phyloP scores from a whole-genome alignment of 805 yeast genomes.

The Ogataea trehalophila region DNA sequence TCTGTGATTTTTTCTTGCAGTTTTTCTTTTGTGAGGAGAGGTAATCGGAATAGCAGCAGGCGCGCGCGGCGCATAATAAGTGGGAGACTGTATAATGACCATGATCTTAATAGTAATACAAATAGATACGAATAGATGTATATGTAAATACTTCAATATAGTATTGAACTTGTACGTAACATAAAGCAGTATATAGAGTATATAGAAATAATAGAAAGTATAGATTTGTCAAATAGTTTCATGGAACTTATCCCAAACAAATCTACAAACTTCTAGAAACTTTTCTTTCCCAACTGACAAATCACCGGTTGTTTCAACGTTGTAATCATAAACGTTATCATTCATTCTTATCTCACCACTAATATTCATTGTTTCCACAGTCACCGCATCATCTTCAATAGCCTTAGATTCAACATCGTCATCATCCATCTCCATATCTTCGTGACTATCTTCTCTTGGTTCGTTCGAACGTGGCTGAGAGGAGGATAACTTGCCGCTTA shows the following conservation, averaged over 20 bases:
- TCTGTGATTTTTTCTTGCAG: too few species aligned
- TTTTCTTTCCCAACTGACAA: constrained; percentile 10
- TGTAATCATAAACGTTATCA: constrained; percentile 14
- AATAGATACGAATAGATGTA: too few species aligned
- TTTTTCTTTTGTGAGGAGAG: too few species aligned
- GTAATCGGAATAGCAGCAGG: too few species aligned
- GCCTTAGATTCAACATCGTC: constrained; percentile 18
- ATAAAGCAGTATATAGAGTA: not conserved
- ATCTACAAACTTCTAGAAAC: constrained; percentile 17
- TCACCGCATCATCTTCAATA: constrained; percentile 20
- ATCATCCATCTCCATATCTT: constrained; percentile 2
- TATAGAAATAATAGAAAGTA: not conserved
- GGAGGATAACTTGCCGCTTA: too few species aligned
- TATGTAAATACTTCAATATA: too few species aligned
- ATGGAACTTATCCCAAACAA: constrained; percentile 19
- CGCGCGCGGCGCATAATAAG: too few species aligned
- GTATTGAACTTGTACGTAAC: not conserved
- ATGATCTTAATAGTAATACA: too few species aligned
- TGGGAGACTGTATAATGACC: too few species aligned
- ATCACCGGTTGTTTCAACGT: constrained; percentile 11
- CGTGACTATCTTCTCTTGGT: not conserved
- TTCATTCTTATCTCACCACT: constrained; percentile 19
- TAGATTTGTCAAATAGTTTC: not conserved
- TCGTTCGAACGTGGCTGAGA: not conserved
- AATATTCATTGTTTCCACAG: constrained; percentile 1